Conservation (phyloP, 1,139 yeast genomes). For the Candida albicans region DNA sequence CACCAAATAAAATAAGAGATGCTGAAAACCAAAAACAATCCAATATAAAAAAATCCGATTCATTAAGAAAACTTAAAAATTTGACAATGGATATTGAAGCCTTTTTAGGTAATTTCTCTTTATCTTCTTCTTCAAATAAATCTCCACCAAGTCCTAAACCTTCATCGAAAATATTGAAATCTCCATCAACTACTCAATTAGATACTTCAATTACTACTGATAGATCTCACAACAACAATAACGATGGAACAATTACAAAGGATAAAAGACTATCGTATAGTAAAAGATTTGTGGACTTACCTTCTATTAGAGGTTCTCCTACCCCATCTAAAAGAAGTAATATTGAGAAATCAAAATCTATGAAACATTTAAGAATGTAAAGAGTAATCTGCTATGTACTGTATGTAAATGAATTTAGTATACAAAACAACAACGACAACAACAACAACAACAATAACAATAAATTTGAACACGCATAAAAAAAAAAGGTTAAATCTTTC, state of each 20-base stretch:
- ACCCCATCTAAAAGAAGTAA: slow-evolving; percentile 5
- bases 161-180: slow-evolving; percentile 15
- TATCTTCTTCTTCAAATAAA: neutral
- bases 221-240: slow-evolving; percentile 2
- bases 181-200: slow-evolving; percentile 27
- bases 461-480: neutral
- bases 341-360: slow-evolving; percentile 5
- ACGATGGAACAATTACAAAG: neutral
- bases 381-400: neutral
- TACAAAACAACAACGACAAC: too few relatives aligned
- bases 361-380: slow-evolving; percentile 5
- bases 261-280: slow-evolving; percentile 14
- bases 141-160: neutral
- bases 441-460: too few relatives aligned
- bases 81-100: slow-evolving; percentile 16
- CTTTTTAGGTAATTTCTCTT: slow-evolving; percentile 7
- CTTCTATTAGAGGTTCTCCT: slow-evolving; percentile 17
- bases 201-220: slow-evolving; percentile 11
- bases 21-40: neutral
- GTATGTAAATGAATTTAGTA: neutral
- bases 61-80: slow-evolving; percentile 19
- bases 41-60: slow-evolving; percentile 23
- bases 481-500: slow-evolving; percentile 1
- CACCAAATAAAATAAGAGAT: slow-evolving; percentile 13
- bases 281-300: slow-evolving; percentile 14